Evolutionary conservation across 2,329 filamentous ascomycete species (phyloP).

Genomic region (Neoscytalidium dimidiatum): DNA sequence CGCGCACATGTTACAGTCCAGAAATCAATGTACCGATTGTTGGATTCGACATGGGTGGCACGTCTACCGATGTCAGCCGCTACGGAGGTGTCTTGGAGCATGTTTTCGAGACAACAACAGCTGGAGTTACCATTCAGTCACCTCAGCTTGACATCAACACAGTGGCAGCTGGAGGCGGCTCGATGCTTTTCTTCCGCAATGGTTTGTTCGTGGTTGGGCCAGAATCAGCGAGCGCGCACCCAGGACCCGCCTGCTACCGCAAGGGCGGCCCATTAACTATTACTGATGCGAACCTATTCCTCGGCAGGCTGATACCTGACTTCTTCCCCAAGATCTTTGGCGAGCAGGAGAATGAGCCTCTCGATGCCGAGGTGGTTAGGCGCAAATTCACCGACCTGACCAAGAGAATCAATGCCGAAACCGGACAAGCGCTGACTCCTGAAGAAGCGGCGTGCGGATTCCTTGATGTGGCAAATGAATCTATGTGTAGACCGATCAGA

Average conservation of each 20-base stretch:
- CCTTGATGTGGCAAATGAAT: slow-evolving; percentile 39
- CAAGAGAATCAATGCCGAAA: slow-evolving; percentile 42
- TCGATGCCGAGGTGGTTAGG: slow-evolving; percentile 45
- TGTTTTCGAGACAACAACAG: slow-evolving; percentile 91
- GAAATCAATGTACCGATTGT: slow-evolving; percentile 83
- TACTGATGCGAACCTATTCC: slow-evolving; percentile 75
- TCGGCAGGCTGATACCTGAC: slow-evolving; percentile 57
- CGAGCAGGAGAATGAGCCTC: slow-evolving; percentile 32
- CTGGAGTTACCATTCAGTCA: slow-evolving; percentile 87
- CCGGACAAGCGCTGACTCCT: slow-evolving; percentile 30
- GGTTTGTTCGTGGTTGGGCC: slow-evolving; percentile 89
- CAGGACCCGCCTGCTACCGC: slow-evolving; percentile 86
- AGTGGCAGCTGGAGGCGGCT: slow-evolving; percentile 87
- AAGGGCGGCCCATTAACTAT: slow-evolving; percentile 87
- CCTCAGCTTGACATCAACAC: slow-evolving; percentile 95
- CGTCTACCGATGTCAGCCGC: slow-evolving; percentile 85
- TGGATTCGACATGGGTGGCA: slow-evolving; percentile 95
- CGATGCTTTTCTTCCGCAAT: slow-evolving; percentile 82
- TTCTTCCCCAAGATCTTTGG: slow-evolving; percentile 39
- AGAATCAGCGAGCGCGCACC: slow-evolving; percentile 85
- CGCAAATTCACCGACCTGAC: slow-evolving; percentile 47
- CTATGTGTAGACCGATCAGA: slow-evolving; percentile 33
- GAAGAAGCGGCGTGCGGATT: slow-evolving; percentile 31
- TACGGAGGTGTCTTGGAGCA: slow-evolving; percentile 87
- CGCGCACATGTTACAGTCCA: slow-evolving; percentile 86